Evolutionary conservation across 2,329 filamentous ascomycete species (phyloP).

Genomic region (Botryosphaeria dothidea): DNA sequence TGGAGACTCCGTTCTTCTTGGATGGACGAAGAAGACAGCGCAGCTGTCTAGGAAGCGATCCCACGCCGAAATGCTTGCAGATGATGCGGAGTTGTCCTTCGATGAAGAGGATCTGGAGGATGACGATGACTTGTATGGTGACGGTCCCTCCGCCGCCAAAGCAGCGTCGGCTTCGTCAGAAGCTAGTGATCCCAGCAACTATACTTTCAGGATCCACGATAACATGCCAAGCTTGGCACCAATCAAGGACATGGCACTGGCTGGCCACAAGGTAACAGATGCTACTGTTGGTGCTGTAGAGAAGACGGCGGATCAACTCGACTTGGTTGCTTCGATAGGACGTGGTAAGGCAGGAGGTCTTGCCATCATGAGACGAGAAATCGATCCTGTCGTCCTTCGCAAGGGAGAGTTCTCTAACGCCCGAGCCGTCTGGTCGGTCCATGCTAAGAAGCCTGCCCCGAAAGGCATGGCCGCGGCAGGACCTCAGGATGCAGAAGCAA

Average conservation of each 20-base stretch:
- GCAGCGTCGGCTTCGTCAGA: slow-evolving; percentile 37
- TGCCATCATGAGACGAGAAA: slow-evolving; percentile 73
- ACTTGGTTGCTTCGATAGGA: slow-evolving; percentile 61
- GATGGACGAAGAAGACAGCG: slow-evolving; percentile 70
- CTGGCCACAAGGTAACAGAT: slow-evolving; percentile 45
- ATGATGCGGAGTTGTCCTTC: slow-evolving; percentile 46
- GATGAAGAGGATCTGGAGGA: slow-evolving; percentile 62
- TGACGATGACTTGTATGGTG: slow-evolving; percentile 63
- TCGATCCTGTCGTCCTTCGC: slow-evolving; percentile 72
- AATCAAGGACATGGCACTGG: slow-evolving; percentile 72
- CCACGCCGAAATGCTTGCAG: slow-evolving; percentile 59
- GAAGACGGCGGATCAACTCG: slow-evolving; percentile 35
- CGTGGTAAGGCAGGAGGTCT: slow-evolving; percentile 68
- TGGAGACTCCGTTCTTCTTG: slow-evolving; percentile 76
- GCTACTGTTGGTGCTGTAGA: slow-evolving; percentile 19
- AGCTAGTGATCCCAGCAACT: slow-evolving; percentile 59
- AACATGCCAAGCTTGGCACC: slow-evolving; percentile 75
- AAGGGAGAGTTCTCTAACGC: slow-evolving; percentile 73
- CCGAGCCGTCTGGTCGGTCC: slow-evolving; percentile 78
- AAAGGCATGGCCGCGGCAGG: slow-evolving; percentile 55
- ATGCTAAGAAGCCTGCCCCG: slow-evolving; percentile 65
- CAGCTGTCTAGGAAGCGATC: slow-evolving; percentile 64
- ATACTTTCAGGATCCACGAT: slow-evolving; percentile 77
- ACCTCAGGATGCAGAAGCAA: slow-evolving; percentile 42
- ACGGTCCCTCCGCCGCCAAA: slow-evolving; percentile 47